Evolutionary conservation across 768 basidiomycete species (phyloP).

Genomic region (Dentipellis fragilis): DNA sequence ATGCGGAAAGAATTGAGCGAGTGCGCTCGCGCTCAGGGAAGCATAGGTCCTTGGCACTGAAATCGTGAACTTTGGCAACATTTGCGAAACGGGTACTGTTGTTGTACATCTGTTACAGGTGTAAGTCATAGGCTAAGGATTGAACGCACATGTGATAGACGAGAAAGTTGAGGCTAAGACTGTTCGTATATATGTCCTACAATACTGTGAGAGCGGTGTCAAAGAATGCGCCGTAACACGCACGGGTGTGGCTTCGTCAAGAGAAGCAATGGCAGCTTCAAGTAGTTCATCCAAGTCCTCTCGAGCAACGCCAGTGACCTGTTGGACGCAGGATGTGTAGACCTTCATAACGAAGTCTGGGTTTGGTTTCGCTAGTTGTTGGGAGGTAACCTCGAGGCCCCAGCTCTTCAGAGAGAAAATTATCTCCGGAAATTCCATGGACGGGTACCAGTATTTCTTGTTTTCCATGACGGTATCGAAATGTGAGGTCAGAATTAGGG

Average conservation of each 20-base stretch:
- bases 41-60: conserved; percentile 64
- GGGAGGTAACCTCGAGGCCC: conserved; percentile 55
- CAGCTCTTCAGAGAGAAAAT: conserved; percentile 55
- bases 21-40: conserved; percentile 71
- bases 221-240: conserved; percentile 5
- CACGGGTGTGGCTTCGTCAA: conserved; percentile 44
- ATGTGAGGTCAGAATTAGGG: no score
- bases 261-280: conserved; percentile 40
- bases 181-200: conserved; percentile 58
- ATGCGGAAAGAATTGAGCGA: conserved; percentile 66
- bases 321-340: conserved; percentile 62
- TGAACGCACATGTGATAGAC: conserved; percentile 56
- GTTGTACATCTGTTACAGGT: background rate
- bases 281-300: conserved; percentile 51
- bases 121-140: background rate
- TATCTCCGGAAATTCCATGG: conserved; percentile 56
- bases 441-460: conserved; percentile 49
- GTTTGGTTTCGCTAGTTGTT: conserved; percentile 59
- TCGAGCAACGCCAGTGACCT: conserved; percentile 54
- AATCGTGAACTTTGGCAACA: conserved; percentile 68
- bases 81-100: conserved; percentile 57
- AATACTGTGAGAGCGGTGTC: background rate
- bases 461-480: background rate
- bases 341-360: conserved; percentile 63
- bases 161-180: conserved; percentile 53